These are phyloP conservation scores for Gnaphalium uliginosum DNA, from an alignment of 129 eudicot genomes.

Conservation along the genomic window DNA sequence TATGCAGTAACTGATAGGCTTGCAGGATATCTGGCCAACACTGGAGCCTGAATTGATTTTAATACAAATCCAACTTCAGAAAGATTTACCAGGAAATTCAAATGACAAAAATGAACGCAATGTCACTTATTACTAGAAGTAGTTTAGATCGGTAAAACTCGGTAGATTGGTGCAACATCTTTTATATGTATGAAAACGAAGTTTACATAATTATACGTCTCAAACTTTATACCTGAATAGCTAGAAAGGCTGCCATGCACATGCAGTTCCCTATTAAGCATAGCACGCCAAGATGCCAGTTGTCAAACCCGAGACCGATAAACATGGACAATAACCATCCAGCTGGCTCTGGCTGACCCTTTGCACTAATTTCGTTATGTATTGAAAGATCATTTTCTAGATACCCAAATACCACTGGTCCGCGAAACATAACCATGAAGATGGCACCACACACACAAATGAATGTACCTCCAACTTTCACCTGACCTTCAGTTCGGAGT, in stretches of 20 bases:
- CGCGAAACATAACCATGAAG: conserved; percentile 87
- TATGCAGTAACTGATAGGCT: conserved; percentile 92
- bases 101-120: neutral
- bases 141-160: neutral
- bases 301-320: conserved; percentile 64
- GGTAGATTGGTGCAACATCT: neutral
- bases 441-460: conserved; percentile 90
- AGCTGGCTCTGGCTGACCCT: conserved; percentile 87
- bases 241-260: conserved; percentile 93
- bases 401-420: conserved; percentile 75
- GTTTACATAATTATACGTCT: neutral
- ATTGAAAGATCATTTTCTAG: conserved; percentile 36
- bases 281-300: conserved; percentile 84
- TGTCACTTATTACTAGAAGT: neutral
- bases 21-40: conserved; percentile 94
- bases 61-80: conserved; percentile 9
- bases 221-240: conserved; percentile 71
- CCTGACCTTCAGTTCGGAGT: conserved; percentile 72
- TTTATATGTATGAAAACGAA: too few relatives aligned
- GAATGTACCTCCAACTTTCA: conserved; percentile 83
- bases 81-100: neutral
- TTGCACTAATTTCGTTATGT: conserved; percentile 70
- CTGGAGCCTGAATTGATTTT: conserved; percentile 71
- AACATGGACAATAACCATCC: conserved; percentile 78
- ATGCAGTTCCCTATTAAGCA: conserved; percentile 95